phyloP scores from a whole-genome alignment of 2,329 filamentous ascomycete genomes.

The Aspergillus ochraceoroseus region DNA sequence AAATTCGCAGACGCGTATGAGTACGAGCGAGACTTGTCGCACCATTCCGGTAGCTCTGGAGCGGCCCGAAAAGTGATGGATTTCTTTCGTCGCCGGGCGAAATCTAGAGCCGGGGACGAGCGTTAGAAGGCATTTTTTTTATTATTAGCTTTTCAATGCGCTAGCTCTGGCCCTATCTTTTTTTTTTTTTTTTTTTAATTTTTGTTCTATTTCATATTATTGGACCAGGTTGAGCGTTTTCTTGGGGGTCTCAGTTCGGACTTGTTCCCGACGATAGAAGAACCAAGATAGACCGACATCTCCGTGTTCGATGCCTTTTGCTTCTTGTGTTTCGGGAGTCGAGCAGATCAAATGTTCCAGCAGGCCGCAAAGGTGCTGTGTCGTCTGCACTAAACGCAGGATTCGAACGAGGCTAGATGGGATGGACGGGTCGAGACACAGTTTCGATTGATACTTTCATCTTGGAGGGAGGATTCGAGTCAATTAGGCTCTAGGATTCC shows the following conservation, averaged over 20 bases:
- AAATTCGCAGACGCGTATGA: conserved; percentile 87
- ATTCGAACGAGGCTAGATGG: conserved; percentile 7
- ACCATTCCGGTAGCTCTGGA: conserved; percentile 76
- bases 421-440: conserved; percentile 11
- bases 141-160: too few species aligned
- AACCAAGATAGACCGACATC: conserved; percentile 13
- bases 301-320: conserved; percentile 12
- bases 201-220: conserved; percentile 14
- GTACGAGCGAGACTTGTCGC: conserved; percentile 54
- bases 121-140: conserved; percentile 30
- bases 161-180: too few species aligned
- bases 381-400: conserved; percentile 7
- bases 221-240: conserved; percentile 12
- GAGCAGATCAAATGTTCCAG: conserved; percentile 11
- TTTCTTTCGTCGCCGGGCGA: conserved; percentile 85
- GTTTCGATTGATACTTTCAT: conserved; percentile 14
- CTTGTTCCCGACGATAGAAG: conserved; percentile 10
- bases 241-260: conserved; percentile 11
- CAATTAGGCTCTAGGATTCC: conserved; percentile 20
- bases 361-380: conserved; percentile 10
- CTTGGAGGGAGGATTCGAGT: conserved; percentile 17
- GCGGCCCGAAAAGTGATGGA: conserved; percentile 95
- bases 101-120: conserved; percentile 57
- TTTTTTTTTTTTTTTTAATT: conserved; percentile 13
- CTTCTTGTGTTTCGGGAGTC: conserved; percentile 14